A percentile compares a stretch with the other conserved stretches of the same genome.
Evolutionary conservation across 2,329 filamentous ascomycete species (phyloP).

Genomic region (Acrocalymma vagum): DNA sequence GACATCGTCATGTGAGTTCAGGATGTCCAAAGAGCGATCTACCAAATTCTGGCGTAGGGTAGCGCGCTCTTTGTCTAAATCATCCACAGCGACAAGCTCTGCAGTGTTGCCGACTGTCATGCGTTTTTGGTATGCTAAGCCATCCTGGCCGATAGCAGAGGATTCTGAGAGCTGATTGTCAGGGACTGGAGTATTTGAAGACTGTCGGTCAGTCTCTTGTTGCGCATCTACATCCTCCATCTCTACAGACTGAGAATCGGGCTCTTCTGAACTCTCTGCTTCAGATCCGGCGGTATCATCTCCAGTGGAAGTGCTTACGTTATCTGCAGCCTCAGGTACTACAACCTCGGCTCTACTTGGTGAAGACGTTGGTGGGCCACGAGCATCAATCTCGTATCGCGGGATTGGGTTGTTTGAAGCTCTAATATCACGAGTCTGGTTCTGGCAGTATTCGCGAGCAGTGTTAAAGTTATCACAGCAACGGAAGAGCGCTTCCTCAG

Average conservation of each 20-base stretch:
- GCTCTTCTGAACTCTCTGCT: slow-evolving; percentile 34
- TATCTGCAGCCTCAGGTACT: slow-evolving; percentile 39
- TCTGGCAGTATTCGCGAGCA: slow-evolving; percentile 78
- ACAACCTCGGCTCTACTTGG: slow-evolving; percentile 43
- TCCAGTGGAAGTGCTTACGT: slow-evolving; percentile 33
- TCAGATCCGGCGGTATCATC: slow-evolving; percentile 36
- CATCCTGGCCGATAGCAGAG: slow-evolving; percentile 24
- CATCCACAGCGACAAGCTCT: slow-evolving; percentile 71
- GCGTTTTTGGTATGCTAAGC: slow-evolving; percentile 43
- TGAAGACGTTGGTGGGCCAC: slow-evolving; percentile 35
- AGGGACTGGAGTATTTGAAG: slow-evolving; percentile 24
- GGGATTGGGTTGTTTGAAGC: slow-evolving; percentile 74
- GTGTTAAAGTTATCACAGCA: slow-evolving; percentile 71
- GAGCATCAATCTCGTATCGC: slow-evolving; percentile 47
- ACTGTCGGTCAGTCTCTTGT: slow-evolving; percentile 17
- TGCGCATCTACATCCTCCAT: slow-evolving; percentile 46
- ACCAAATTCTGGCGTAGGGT: slow-evolving; percentile 81
- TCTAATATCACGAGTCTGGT: slow-evolving; percentile 65
- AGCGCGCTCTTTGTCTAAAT: slow-evolving; percentile 78
- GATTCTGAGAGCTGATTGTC: slow-evolving; percentile 24
- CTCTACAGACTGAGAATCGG: slow-evolving; percentile 46
- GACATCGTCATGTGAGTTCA: slow-evolving; percentile 85
- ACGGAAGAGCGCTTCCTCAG: slow-evolving; percentile 81
- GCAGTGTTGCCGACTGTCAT: slow-evolving; percentile 41
- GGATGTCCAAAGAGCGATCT: slow-evolving; percentile 87